phyloP scores from a whole-genome alignment of 2,329 filamentous ascomycete species.

The Pseudogymnoascus sp. region DNA sequence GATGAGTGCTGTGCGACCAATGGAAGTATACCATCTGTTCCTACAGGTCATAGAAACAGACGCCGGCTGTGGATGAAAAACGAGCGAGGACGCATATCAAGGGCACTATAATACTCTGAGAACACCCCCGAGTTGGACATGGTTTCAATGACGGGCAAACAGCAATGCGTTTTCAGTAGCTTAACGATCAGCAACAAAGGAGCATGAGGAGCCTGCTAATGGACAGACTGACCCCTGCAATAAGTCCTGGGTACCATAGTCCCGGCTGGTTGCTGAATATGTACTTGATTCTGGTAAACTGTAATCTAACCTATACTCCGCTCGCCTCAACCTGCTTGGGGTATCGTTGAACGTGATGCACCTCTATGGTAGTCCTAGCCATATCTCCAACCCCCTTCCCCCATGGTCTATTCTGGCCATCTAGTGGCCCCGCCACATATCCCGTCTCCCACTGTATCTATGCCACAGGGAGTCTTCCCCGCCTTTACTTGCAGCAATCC shows the following conservation, averaged over 20 bases:
- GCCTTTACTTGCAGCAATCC: background rate
- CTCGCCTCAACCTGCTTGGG: background rate
- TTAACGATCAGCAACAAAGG: no score
- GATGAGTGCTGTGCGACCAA: no score
- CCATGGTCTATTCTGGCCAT: background rate
- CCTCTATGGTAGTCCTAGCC: background rate
- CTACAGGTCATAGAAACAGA: no score
- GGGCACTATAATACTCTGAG: no score
- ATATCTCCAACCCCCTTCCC: background rate
- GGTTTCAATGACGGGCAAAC: no score
- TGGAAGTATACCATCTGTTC: no score
- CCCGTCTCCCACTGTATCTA: background rate
- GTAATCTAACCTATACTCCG: background rate
- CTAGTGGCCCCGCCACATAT: background rate
- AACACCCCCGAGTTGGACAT: no score
- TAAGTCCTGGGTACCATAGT: background rate
- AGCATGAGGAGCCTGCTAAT: no score
- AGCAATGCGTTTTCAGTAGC: no score
- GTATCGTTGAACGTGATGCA: background rate
- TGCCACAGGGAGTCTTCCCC: background rate
- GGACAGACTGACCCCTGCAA: background rate
- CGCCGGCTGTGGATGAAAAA: no score
- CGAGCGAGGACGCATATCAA: no score
- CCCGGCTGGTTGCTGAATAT: background rate
- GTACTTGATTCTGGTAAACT: background rate